These are phyloP conservation scores for Apiospora phragmitis DNA, from an alignment of 2,329 filamentous ascomycete genomes.

Conservation along the genomic window DNA sequence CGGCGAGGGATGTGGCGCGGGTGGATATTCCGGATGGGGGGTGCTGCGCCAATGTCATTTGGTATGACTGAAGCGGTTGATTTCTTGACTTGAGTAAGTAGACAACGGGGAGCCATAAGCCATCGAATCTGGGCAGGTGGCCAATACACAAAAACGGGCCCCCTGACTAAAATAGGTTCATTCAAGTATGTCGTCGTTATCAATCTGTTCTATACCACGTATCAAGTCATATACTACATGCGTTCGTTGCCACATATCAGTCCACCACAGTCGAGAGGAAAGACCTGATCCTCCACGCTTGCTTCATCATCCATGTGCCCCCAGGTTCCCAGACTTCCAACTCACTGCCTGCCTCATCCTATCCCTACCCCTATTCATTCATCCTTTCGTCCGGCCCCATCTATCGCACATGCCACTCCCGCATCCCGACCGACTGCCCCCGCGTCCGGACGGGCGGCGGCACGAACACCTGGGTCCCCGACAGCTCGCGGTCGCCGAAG, in stretches of 20 bases:
- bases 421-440: not conserved
- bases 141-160: too few relatives aligned
- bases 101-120: too few relatives aligned
- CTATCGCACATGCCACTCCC: slow-evolving; percentile 5
- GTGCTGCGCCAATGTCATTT: slow-evolving; percentile 25
- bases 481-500: slow-evolving; percentile 16
- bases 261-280: too few relatives aligned
- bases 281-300: too few relatives aligned
- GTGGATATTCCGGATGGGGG: slow-evolving; percentile 21
- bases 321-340: too few relatives aligned
- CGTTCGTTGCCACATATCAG: not conserved
- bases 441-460: not conserved
- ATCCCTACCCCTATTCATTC: too few relatives aligned
- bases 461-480: slow-evolving; percentile 12
- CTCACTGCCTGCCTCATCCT: too few relatives aligned
- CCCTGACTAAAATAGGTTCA: not conserved
- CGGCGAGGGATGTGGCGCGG: slow-evolving; percentile 18
- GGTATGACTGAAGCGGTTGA: slow-evolving; percentile 17
- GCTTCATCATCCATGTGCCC: too few relatives aligned
- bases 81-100: not conserved
- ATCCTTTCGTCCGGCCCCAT: not conserved
- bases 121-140: too few relatives aligned
- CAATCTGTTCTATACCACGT: not conserved
- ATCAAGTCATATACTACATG: not conserved
- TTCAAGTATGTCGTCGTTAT: not conserved